These are phyloP conservation scores for Penicillium steckii DNA, from an alignment of 495 filamentous ascomycete species.

Conservation along the genomic window DNA sequence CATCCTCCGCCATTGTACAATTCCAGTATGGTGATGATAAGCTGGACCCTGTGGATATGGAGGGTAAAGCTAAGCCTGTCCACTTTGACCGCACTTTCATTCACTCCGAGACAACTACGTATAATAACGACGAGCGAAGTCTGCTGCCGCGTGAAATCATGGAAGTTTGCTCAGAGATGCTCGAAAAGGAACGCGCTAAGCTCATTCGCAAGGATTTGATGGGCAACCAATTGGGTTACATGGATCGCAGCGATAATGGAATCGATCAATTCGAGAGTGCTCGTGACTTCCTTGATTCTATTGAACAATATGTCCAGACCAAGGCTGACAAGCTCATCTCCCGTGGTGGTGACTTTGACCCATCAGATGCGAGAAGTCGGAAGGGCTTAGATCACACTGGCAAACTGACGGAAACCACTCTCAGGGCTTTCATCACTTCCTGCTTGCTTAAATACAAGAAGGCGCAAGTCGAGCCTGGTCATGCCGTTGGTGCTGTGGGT, in stretches of 20 bases:
- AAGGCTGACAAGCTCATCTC: slow-evolving; percentile 55
- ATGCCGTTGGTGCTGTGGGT: slow-evolving; percentile 95
- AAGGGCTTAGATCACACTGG: slow-evolving; percentile 65
- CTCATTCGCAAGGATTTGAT: slow-evolving; percentile 57
- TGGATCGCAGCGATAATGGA: slow-evolving; percentile 60
- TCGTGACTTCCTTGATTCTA: slow-evolving; percentile 74
- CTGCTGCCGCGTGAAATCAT: slow-evolving; percentile 74
- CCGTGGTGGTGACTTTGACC: slow-evolving; percentile 38
- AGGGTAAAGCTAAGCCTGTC: slow-evolving; percentile 88
- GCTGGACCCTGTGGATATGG: slow-evolving; percentile 95
- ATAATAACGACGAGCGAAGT: slow-evolving; percentile 68
- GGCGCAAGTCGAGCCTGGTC: slow-evolving; percentile 87
- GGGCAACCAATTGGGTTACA: slow-evolving; percentile 56
- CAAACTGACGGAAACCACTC: slow-evolving; percentile 73
- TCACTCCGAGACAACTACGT: slow-evolving; percentile 76
- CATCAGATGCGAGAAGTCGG: slow-evolving; percentile 36
- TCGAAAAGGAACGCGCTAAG: slow-evolving; percentile 64
- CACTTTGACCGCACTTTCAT: slow-evolving; percentile 90
- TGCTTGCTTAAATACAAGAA: slow-evolving; percentile 88
- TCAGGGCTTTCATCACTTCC: slow-evolving; percentile 71
- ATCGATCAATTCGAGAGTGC: slow-evolving; percentile 86
- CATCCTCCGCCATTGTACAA: slow-evolving; percentile 80
- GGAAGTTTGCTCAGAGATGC: slow-evolving; percentile 58
- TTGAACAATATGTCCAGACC: slow-evolving; percentile 63
- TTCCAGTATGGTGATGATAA: slow-evolving; percentile 97